phyloP scores from a whole-genome alignment of 169 alveolate species.

The Hammondia hammondi region DNA sequence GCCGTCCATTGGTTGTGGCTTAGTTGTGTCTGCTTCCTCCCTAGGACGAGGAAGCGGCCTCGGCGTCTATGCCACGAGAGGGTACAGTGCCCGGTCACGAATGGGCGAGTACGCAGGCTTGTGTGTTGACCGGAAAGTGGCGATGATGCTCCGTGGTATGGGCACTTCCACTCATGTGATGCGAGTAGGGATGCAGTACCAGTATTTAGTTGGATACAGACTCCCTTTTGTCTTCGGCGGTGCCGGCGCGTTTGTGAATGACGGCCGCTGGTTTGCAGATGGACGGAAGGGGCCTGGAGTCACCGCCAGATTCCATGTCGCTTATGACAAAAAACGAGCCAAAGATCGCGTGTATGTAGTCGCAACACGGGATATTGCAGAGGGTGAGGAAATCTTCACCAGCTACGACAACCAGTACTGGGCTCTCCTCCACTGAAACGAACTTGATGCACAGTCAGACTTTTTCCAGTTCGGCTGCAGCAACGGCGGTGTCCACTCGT shows the following conservation, averaged over 20 bases:
- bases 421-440: conserved; percentile 22
- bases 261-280: conserved; percentile 65
- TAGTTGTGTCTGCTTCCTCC: conserved; percentile 54
- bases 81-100: conserved; percentile 15
- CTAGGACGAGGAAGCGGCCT: conserved; percentile 67
- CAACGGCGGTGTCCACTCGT: too few species aligned
- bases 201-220: conserved; percentile 61
- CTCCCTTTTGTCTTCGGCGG: conserved; percentile 60
- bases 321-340: conserved; percentile 61
- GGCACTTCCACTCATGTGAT: conserved; percentile 67
- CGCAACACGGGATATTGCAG: conserved; percentile 51
- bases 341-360: conserved; percentile 57
- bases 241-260: conserved; percentile 70
- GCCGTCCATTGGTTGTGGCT: conserved; percentile 28
- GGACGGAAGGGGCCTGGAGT: conserved; percentile 71
- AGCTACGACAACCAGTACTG: conserved; percentile 68
- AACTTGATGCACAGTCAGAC: too few species aligned
- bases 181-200: conserved; percentile 68
- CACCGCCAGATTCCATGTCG: conserved; percentile 56
- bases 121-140: conserved; percentile 59
- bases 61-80: conserved; percentile 56
- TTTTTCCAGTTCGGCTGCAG: too few species aligned
- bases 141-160: conserved; percentile 60
- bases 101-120: conserved; percentile 66
- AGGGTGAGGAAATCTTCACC: conserved; percentile 61